Conservation (phyloP, 306 rosid species). For the Potentilla sterilis region DNA sequence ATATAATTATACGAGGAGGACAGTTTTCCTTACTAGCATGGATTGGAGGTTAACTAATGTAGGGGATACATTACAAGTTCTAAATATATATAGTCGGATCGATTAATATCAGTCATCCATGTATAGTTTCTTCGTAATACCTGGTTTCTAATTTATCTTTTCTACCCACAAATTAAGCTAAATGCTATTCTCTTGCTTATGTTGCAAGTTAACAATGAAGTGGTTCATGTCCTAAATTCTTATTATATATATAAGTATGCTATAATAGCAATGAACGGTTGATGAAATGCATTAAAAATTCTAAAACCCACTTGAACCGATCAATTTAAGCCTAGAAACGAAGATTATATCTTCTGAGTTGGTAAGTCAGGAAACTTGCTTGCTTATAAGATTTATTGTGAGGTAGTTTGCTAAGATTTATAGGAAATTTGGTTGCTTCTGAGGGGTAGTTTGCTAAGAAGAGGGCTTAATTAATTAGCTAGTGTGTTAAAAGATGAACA, state of each 20-base stretch:
- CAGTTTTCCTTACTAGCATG: background rate
- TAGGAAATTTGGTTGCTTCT: background rate
- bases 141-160: background rate
- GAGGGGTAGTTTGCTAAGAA: constrained; percentile 1
- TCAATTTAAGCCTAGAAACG: background rate
- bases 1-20: background rate
- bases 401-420: constrained; percentile 1
- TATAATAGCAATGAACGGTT: background rate
- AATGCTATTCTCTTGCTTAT: constrained; percentile 7
- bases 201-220: constrained; percentile 16
- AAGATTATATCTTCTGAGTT: background rate
- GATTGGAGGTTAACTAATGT: constrained; percentile 7
- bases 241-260: background rate
- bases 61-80: background rate
- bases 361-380: background rate
- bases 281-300: background rate
- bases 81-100: background rate
- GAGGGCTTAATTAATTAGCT: background rate
- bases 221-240: background rate
- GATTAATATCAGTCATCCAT: background rate
- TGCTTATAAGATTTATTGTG: too few species aligned
- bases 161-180: background rate
- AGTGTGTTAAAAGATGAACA: background rate
- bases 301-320: background rate
- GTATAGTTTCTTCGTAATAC: background rate